Percentiles rank a stretch among this genome's conserved stretches.
Evolutionary conservation across 371 early-diverging fungal genomes (phyloP).

Genomic region (Mortierella sp.): DNA sequence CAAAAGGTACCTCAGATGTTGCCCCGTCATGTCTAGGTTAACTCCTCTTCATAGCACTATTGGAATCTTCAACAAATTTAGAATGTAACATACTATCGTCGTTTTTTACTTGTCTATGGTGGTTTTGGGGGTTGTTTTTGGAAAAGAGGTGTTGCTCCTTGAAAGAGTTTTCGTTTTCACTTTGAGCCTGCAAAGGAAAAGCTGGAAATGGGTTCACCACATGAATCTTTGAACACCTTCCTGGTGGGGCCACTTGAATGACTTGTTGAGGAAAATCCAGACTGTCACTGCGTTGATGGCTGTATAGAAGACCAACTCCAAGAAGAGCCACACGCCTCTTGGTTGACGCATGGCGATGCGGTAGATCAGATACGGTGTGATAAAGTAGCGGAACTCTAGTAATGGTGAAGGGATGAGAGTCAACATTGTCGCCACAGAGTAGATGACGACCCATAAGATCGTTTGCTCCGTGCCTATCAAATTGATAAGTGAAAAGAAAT

Average conservation of each 20-base stretch:
- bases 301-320: constrained; percentile 65
- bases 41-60: background rate
- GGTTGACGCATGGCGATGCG: constrained; percentile 72
- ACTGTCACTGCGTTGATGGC: constrained; percentile 73
- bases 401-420: constrained; percentile 93
- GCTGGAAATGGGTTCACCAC: constrained; percentile 75
- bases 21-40: constrained; percentile 45
- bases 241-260: constrained; percentile 83
- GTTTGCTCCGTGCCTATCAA: constrained; percentile 60
- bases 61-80: background rate
- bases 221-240: constrained; percentile 86
- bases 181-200: constrained; percentile 20
- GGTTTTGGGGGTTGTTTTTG: background rate
- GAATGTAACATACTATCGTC: background rate
- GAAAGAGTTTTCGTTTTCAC: background rate
- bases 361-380: constrained; percentile 85
- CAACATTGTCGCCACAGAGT: constrained; percentile 61
- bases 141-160: too few species aligned
- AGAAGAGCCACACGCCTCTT: constrained; percentile 24
- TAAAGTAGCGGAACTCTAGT: constrained; percentile 96
- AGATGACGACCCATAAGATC: constrained; percentile 64
- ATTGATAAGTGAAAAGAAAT: background rate
- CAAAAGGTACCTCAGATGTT: constrained; percentile 49
- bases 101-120: background rate
- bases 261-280: constrained; percentile 77